Evolutionary conservation across 192 early-diverging fungal species (phyloP).

Genomic region (Oehlia diaphana): DNA sequence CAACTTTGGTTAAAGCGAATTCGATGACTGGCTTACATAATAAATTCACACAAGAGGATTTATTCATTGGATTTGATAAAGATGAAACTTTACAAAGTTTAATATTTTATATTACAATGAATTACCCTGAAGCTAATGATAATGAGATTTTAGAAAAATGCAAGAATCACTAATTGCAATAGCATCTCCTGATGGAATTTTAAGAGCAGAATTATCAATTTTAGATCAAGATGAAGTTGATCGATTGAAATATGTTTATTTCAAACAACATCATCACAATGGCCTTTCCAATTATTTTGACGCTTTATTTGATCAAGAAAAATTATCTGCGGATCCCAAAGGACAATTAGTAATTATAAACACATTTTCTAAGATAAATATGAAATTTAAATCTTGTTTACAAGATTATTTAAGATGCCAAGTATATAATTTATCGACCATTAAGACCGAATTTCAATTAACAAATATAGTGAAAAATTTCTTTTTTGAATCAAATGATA

Average conservation of each 20-base stretch:
- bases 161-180: slow-evolving; percentile 15
- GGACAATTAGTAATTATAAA: slow-evolving; percentile 7
- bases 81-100: slow-evolving; percentile 25
- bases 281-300: not conserved
- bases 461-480: slow-evolving; percentile 1
- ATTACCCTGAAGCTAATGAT: not conserved
- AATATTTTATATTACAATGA: not conserved
- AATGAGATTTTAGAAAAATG: slow-evolving; percentile 18
- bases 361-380: slow-evolving; percentile 23
- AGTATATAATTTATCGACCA: slow-evolving; percentile 2
- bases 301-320: not conserved
- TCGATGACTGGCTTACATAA: not conserved
- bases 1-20: not conserved
- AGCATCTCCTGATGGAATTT: slow-evolving; percentile 25
- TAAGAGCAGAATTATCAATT: slow-evolving; percentile 11
- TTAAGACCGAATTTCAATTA: slow-evolving; percentile 5
- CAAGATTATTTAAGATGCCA: not conserved
- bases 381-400: not conserved
- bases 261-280: not conserved
- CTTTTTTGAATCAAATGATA: slow-evolving; percentile 4
- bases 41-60: not conserved
- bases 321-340: not conserved
- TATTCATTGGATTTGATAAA: slow-evolving; percentile 26
- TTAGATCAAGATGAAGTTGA: slow-evolving; percentile 2
- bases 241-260: slow-evolving; percentile 14